These are phyloP conservation scores for Magnolia sinica DNA, from an alignment of 164 flowering plant species.

Conservation along the genomic window DNA sequence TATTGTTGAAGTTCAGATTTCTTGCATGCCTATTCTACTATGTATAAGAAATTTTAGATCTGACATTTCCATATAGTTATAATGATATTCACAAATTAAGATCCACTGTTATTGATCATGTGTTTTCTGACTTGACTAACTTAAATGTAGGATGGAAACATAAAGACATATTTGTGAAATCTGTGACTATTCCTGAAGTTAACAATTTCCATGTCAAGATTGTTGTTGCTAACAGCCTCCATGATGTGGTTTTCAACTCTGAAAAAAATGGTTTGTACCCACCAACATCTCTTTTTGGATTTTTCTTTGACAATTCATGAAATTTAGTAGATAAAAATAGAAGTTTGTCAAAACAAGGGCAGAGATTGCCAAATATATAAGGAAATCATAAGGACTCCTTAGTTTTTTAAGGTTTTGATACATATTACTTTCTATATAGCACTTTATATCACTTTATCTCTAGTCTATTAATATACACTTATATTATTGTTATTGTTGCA, in stretches of 20 bases:
- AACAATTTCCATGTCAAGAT: conserved; percentile 93
- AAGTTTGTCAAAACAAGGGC: too few species aligned
- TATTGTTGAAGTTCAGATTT: neutral
- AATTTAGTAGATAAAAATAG: too few species aligned
- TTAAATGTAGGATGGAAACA: conserved; percentile 61
- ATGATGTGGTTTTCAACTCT: conserved; percentile 75
- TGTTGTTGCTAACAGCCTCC: conserved; percentile 78
- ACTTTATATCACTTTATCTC: too few species aligned
- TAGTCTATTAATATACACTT: too few species aligned
- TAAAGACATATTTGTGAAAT: conserved; percentile 46
- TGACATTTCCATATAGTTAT: too few species aligned
- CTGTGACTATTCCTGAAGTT: conserved; percentile 82
- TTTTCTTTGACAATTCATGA: too few species aligned
- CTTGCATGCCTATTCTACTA: neutral
- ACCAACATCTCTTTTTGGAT: neutral
- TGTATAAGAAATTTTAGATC: too few species aligned
- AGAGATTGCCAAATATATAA: too few species aligned
- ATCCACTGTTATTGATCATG: neutral
- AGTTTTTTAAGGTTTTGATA: too few species aligned
- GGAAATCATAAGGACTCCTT: too few species aligned
- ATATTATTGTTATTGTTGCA: too few species aligned
- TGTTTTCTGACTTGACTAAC: neutral
- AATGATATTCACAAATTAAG: neutral
- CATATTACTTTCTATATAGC: too few species aligned
- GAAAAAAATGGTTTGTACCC: conserved; percentile 73